These are phyloP conservation scores for Iodosphaeria phyllophila DNA, from an alignment of 2,329 filamentous ascomycete genomes.

Conservation along the genomic window DNA sequence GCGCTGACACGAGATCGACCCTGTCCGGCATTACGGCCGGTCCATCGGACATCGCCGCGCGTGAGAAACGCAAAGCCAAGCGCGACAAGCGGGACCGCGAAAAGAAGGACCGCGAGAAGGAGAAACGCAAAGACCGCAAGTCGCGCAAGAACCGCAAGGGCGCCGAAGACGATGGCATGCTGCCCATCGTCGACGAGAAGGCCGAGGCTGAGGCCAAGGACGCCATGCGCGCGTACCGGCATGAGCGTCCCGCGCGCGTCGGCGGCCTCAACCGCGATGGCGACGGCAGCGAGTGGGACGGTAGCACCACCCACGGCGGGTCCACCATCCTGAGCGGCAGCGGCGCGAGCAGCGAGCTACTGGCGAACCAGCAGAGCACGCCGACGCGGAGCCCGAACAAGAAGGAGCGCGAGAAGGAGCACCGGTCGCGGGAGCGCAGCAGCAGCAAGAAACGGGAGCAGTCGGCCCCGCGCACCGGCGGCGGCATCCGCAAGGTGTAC, in stretches of 20 bases:
- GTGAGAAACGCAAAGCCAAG: slow-evolving; percentile 32
- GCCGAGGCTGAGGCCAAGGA: slow-evolving; percentile 45
- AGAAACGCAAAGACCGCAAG: slow-evolving; percentile 19
- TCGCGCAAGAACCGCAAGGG: slow-evolving; percentile 21
- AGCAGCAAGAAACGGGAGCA: slow-evolving; percentile 1
- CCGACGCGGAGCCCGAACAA: slow-evolving; percentile 34
- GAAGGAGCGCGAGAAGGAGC: slow-evolving; percentile 7
- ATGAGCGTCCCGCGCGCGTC: slow-evolving; percentile 71
- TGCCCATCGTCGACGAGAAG: slow-evolving; percentile 43
- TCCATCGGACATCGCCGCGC: slow-evolving; percentile 33
- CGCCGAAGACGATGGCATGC: slow-evolving; percentile 38
- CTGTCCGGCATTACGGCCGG: slow-evolving; percentile 39
- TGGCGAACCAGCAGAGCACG: slow-evolving; percentile 36
- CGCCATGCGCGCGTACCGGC: slow-evolving; percentile 66
- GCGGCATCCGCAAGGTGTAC: slow-evolving; percentile 42
- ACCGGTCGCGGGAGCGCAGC: neutral
- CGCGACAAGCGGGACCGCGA: slow-evolving; percentile 34
- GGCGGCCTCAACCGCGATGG: slow-evolving; percentile 73
- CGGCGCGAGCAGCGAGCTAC: slow-evolving; percentile 40
- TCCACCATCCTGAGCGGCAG: slow-evolving; percentile 48
- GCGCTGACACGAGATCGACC: slow-evolving; percentile 25
- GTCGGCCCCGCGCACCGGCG: slow-evolving; percentile 7
- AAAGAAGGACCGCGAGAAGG: slow-evolving; percentile 24
- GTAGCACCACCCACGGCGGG: slow-evolving; percentile 53
- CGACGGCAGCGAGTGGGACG: slow-evolving; percentile 67